Evolutionary conservation across 177 flowering plant genomes (phyloP), one percentile per base, ranked within the genome.

Genomic region (Vitis hybrid): DNA sequence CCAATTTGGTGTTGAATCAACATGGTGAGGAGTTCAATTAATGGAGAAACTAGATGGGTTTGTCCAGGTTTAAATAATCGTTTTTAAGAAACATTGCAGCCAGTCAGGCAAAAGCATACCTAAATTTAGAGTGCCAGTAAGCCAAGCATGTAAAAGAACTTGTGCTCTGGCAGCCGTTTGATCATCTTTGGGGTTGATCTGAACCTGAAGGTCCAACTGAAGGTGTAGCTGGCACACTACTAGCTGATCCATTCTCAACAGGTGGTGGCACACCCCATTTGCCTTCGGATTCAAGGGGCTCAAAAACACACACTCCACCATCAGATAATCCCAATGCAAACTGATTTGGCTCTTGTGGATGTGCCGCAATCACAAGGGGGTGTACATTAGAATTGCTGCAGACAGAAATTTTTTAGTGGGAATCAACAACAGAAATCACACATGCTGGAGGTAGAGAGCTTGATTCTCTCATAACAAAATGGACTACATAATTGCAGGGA

Each of bases 211-310:
- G 77, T 58, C 93, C 92, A 24, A 78, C 88, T 46, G 83, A 71
- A 57, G 89, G 79, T 61, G 89, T 77, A 24, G 88, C 74, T 14
- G 96, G 73, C 73, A 84, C 82, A 74, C 84, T 85, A 65, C 90
- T 83, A 49, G 85, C 72, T 58, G 90, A 87, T 11, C 97, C 97
- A 71, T 94, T 94, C 78, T 92, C 98, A 59, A 61, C 79, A 1
- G 98, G 97, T 68, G 97, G 94, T 6, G 93, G 88, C 15, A 85
- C 81, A 21, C 98, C 98, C 98, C 98, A 94, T 78, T 94, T 92
- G 60, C 87, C 91, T 79, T 94, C 97, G 12, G 97, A 84, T 73
- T 94, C 98, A 78, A 65, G 21, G 21, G 21, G 21, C 21, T 20
- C 21, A 20, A 20, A 20, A 20, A 20, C 21, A 20, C 21, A 20